Evolutionary conservation across 1,284 basidiomycete genomes (phyloP).

Genomic region (Hypsizygus ulmarius): DNA sequence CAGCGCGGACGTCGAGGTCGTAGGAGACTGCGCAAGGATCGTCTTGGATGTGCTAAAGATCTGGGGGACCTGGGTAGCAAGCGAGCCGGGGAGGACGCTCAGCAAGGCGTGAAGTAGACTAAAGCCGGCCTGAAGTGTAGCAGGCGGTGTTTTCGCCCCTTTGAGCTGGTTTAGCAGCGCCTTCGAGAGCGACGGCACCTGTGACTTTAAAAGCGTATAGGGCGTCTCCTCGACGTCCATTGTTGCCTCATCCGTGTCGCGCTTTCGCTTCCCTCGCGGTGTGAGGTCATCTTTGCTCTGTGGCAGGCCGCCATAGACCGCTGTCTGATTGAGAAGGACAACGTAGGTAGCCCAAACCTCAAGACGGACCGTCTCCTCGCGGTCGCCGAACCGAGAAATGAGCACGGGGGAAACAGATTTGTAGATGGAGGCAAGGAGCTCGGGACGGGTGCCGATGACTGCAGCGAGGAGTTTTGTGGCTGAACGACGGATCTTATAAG

Average conservation of each 20-base stretch:
- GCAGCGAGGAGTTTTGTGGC: slow-evolving; percentile 88
- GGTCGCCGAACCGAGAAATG: slow-evolving; percentile 88
- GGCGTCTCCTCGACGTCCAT: slow-evolving; percentile 83
- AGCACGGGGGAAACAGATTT: slow-evolving; percentile 84
- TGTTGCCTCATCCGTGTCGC: slow-evolving; percentile 66
- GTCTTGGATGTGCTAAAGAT: slow-evolving; percentile 63
- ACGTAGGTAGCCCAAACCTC: slow-evolving; percentile 91
- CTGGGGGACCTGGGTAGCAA: slow-evolving; percentile 68
- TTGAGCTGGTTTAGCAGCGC: slow-evolving; percentile 83
- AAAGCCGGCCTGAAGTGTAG: slow-evolving; percentile 85
- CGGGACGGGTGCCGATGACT: slow-evolving; percentile 85
- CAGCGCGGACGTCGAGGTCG: slow-evolving; percentile 68
- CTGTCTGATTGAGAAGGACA: slow-evolving; percentile 78
- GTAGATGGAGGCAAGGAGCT: slow-evolving; percentile 78
- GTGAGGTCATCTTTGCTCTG: slow-evolving; percentile 51
- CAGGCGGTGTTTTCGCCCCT: slow-evolving; percentile 74
- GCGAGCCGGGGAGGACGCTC: slow-evolving; percentile 78
- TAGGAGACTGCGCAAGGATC: slow-evolving; percentile 60
- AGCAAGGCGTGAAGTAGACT: slow-evolving; percentile 75
- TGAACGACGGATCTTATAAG: slow-evolving; percentile 94
- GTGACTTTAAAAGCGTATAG: slow-evolving; percentile 62
- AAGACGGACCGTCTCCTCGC: slow-evolving; percentile 94
- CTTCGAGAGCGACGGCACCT: slow-evolving; percentile 79
- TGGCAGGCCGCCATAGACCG: slow-evolving; percentile 63
- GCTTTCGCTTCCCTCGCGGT: slow-evolving; percentile 73